Base-by-base conservation (phyloP, 2,329 filamentous ascomycete species). In the Penicillium decumbens region DNA sequence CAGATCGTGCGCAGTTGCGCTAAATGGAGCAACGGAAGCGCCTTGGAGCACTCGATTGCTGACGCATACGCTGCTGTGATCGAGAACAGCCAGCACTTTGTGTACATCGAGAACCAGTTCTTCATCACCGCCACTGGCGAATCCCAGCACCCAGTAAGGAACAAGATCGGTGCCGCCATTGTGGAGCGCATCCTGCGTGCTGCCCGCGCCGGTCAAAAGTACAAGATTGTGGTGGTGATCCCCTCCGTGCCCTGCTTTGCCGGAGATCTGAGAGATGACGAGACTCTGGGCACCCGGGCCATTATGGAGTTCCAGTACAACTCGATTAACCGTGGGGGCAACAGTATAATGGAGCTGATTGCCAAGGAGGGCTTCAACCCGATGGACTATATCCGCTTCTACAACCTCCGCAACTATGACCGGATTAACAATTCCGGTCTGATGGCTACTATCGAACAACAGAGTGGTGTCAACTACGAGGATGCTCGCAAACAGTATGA, bases 261-360 rank as follows among this genome's bases (percentile, higher is more conserved):
- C 0, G 92, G 93, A 40, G 92, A 97, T 65, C 76, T 98, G 30
- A 77, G 88, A 47, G 85, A 91, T 13, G 85, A 92, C 56, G 89
- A 88, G 6, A 90, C 90, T 0, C 82, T 84, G 1, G 92, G 92
- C 9, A 97, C 92, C 0, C 76, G 89, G 41, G 92, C 91, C 9
- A 98, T 97, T 63, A 97, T 98, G 89, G 91, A 97, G 67, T 97
- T 95, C 67, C 93, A 97, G 68, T 98, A 93, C 77, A 95, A 95
- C 72, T 95, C 89, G 0, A 95, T 98, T 60, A 91, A 88, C 66
- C 85, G 93, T 37, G 93, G 93, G 12, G 87, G 93, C 53, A 80
- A 96, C 67, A 95, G 89, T 20, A 97, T 98, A 47, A 95, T 88
- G 65, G 89, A 83, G 46, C 81, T 87, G 63, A 83, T 96, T 50